A percentile compares a stretch with the other conserved stretches of the same genome.
Conservation (phyloP, 2,329 filamentous ascomycete genomes). For the Colletotrichum australisinense region DNA sequence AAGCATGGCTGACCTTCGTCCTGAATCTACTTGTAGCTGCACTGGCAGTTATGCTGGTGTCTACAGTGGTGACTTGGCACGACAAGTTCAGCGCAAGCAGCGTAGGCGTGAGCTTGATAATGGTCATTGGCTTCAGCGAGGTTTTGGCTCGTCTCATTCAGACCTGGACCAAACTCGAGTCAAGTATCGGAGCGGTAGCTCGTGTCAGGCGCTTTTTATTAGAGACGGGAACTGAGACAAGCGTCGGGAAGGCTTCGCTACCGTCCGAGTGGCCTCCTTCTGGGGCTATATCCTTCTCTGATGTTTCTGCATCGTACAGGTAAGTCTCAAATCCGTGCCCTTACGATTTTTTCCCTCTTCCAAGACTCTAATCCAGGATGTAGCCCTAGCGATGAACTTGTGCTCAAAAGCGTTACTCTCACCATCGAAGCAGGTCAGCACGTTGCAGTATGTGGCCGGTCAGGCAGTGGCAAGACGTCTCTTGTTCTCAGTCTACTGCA, state of each 20-base stretch:
- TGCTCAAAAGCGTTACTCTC: slow-evolving; percentile 13
- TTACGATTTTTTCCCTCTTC: too few relatives aligned
- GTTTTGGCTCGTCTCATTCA: background rate
- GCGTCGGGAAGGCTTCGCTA: background rate
- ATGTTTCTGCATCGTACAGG: slow-evolving; percentile 18
- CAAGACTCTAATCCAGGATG: background rate
- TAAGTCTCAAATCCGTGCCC: background rate
- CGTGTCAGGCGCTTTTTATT: slow-evolving; percentile 6
- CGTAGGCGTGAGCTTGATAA: slow-evolving; percentile 40
- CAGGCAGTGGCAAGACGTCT: slow-evolving; percentile 24
- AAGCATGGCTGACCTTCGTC: slow-evolving; percentile 7
- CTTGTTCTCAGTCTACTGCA: slow-evolving; percentile 8
- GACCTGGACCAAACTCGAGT: slow-evolving; percentile 39
- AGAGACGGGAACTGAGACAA: background rate
- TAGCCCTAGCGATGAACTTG: background rate
- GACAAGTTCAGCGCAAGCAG: slow-evolving; percentile 40
- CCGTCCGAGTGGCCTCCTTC: background rate
- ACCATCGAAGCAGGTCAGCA: background rate
- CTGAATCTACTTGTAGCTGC: slow-evolving; percentile 15
- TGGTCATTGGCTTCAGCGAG: slow-evolving; percentile 29
- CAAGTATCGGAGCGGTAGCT: slow-evolving; percentile 16
- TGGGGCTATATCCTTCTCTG: background rate
- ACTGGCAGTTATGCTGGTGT: slow-evolving; percentile 5
- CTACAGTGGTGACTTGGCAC: slow-evolving; percentile 36
- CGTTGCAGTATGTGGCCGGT: slow-evolving; percentile 14